A percentile compares a stretch with the other conserved stretches of the same genome.
phyloP scores from a whole-genome alignment of 257 asterid species.

The Solanum bulbocastanum region DNA sequence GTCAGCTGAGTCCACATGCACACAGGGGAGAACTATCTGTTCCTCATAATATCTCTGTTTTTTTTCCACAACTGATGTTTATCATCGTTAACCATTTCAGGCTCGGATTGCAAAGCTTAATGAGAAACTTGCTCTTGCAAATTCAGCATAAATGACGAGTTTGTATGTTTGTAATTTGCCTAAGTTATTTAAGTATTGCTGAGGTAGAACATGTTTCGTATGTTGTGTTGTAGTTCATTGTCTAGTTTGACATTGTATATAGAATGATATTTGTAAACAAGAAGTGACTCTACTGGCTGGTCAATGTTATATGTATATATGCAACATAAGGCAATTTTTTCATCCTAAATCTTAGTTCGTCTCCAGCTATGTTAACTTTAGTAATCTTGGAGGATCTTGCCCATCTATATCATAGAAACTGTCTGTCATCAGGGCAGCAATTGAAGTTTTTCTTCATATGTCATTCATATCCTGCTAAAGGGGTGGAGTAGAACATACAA shows the following conservation, averaged over 20 bases:
- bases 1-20: neutral
- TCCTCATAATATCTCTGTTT: neutral
- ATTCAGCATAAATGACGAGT: constrained; percentile 8
- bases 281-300: neutral
- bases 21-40: neutral
- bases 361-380: neutral
- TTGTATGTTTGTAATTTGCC: neutral
- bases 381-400: neutral
- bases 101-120: constrained; percentile 54
- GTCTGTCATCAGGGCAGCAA: neutral
- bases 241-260: neutral
- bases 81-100: constrained; percentile 24
- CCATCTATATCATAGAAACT: neutral
- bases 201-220: neutral
- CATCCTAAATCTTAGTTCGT: neutral
- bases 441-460: neutral
- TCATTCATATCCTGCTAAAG: neutral
- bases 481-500: neutral
- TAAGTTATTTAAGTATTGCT: neutral
- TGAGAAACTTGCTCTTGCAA: constrained; percentile 39
- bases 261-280: neutral
- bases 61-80: neutral
- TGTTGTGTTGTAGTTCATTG: neutral
- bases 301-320: neutral
- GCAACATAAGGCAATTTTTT: neutral